Evolutionary conservation across 495 filamentous ascomycete genomes (phyloP), one percentile per base, ranked within the genome.

Genomic region (Penicillium canariense): DNA sequence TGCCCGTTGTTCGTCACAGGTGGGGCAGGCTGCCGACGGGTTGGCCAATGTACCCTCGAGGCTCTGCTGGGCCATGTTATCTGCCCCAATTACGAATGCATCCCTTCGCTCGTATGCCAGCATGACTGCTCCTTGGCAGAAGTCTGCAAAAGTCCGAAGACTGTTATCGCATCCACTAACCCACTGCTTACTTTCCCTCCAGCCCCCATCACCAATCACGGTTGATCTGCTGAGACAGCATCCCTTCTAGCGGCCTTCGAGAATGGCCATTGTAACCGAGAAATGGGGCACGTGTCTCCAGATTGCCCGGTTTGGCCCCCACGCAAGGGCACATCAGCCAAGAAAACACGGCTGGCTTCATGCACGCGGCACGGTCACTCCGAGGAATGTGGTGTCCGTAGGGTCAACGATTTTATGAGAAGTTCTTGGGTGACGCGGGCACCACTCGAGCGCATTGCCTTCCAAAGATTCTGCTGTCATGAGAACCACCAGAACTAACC

Each of bases 171-270:
- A 23, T 25, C 46, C 46, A 20, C 31, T 45, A 22, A 15, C 4
- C 14, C 17, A 45, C 9, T 28, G n/a, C n/a, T n/a, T n/a, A n/a
- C n/a, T 18, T 3, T 23, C n/a, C n/a, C 26, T 14, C 15, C 43
- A 27, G 5, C 14, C 39, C 9, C 3, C 28, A 7, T 32, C 36
- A 18, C 54, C 39, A 61, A 56, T 56, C 38, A 50, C 25, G 42
- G 26, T 25, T 25, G 32, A 17, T 20, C 42, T 26, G 9, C 35
- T 36, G 26, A 57, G 50, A 55, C 48, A 52, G 20, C 1, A 7
- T 9, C 9, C 28, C 44, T 62, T 66, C 62, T 62, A 66, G 56
- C 53, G 56, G 23, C 55, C 31, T 66, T 66, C 62, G 18, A 55
- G 62, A 62, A 66, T n/a, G 20, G 18, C n/a, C 48, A 45, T 14